phyloP scores from a whole-genome alignment of 371 early-diverging fungal species.

The Globomyces sp. region DNA sequence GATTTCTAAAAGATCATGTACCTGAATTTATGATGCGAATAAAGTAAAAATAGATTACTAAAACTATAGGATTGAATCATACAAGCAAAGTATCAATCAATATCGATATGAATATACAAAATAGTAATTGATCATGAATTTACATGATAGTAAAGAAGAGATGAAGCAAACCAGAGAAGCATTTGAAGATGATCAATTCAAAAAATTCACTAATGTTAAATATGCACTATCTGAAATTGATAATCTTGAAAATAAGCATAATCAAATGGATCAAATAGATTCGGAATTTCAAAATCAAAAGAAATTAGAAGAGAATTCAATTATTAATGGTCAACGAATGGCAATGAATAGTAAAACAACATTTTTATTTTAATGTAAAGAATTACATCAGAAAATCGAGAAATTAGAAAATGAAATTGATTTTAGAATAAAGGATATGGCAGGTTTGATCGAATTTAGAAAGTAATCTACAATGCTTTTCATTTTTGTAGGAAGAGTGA shows the following conservation, averaged over 20 bases:
- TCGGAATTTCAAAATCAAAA: background rate
- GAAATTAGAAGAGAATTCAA: background rate
- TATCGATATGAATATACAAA: background rate
- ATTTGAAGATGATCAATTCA: background rate
- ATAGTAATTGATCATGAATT: background rate
- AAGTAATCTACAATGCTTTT: background rate
- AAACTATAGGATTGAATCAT: slow-evolving; percentile 11
- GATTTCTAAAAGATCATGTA: slow-evolving; percentile 10
- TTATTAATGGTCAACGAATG: background rate
- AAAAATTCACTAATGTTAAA: slow-evolving; percentile 9
- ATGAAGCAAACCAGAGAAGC: background rate
- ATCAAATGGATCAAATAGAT: slow-evolving; percentile 13
- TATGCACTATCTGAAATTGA: slow-evolving; percentile 11
- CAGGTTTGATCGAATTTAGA: slow-evolving; percentile 1
- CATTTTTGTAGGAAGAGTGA: background rate
- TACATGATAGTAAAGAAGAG: slow-evolving; percentile 8
- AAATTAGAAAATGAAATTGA: background rate
- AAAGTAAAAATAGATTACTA: background rate
- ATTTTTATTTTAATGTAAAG: background rate
- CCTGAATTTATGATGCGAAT: slow-evolving; percentile 7
- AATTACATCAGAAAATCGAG: background rate
- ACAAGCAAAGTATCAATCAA: slow-evolving; percentile 2
- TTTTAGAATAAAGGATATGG: background rate
- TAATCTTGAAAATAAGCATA: background rate
- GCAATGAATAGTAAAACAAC: background rate